Conservation (phyloP, 805 yeast genomes). For the Ogataea polymorpha region DNA sequence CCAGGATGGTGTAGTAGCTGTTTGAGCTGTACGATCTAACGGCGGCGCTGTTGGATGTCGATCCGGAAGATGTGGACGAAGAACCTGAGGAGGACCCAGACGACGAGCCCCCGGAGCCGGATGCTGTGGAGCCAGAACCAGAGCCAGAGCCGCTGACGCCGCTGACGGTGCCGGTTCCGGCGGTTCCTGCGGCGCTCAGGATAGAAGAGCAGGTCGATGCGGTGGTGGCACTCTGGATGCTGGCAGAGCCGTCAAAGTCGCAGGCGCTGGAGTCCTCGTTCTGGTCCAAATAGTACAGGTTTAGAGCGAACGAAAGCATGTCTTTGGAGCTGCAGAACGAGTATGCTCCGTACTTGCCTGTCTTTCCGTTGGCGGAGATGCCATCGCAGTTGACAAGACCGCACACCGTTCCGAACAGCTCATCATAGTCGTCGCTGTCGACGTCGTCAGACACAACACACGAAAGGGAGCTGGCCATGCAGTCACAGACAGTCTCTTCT, state of each 20-base stretch:
- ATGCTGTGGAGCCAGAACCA: conserved; percentile 16
- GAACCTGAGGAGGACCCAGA: conserved; percentile 9
- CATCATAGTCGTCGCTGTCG: conserved; percentile 53
- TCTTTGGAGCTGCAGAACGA: conserved; percentile 70
- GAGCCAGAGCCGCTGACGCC: conserved; percentile 41
- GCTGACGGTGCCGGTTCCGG: conserved; percentile 62
- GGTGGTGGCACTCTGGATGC: conserved; percentile 45
- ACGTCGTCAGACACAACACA: conserved; percentile 64
- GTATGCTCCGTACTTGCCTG: conserved; percentile 68
- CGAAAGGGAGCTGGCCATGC: conserved; percentile 50
- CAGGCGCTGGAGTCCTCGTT: conserved; percentile 50
- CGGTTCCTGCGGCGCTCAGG: conserved; percentile 63
- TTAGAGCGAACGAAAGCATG: conserved; percentile 60
- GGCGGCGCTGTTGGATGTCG: conserved; percentile 7
- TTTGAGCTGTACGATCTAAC: conserved; percentile 7
- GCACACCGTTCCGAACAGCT: conserved; percentile 58
- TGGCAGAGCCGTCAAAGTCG: conserved; percentile 67
- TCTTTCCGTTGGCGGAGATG: conserved; percentile 57
- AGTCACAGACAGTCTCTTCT: conserved; percentile 57
- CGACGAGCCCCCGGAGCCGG: conserved; percentile 18
- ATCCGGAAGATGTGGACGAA: not conserved
- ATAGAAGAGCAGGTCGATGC: conserved; percentile 54
- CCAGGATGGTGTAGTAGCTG: conserved; percentile 5
- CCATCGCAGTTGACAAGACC: conserved; percentile 53
- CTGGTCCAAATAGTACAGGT: conserved; percentile 56